Evolutionary conservation across 352 stramenopile genomes (phyloP).

Genomic region (Phytophthora megakarya): DNA sequence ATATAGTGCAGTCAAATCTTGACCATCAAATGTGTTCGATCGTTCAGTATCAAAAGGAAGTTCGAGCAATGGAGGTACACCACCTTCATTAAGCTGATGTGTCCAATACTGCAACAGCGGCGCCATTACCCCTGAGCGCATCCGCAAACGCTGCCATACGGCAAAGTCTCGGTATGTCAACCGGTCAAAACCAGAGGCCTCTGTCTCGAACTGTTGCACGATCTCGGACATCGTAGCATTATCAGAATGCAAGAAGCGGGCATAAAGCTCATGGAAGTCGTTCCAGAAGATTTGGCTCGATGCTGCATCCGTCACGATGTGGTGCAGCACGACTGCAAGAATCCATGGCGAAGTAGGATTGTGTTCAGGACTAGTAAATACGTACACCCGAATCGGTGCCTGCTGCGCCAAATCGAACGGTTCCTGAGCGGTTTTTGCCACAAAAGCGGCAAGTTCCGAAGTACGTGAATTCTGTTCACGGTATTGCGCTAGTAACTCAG

Average conservation of each 20-base stretch:
- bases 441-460: conserved; percentile 25
- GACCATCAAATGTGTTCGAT: neutral
- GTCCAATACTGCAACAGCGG: conserved; percentile 55
- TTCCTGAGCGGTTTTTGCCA: conserved; percentile 21
- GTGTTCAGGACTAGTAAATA: conserved; percentile 8
- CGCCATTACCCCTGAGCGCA: conserved; percentile 42
- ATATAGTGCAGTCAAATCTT: neutral
- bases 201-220: conserved; percentile 10
- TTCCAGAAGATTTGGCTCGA: conserved; percentile 55
- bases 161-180: conserved; percentile 59
- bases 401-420: conserved; percentile 48
- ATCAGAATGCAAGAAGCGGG: conserved; percentile 1
- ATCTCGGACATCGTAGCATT: neutral
- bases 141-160: conserved; percentile 43
- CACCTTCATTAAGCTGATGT: conserved; percentile 34
- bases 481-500: conserved; percentile 2
- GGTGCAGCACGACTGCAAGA: conserved; percentile 51
- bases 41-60: conserved; percentile 43
- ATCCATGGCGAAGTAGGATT: conserved; percentile 26
- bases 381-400: conserved; percentile 47
- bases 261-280: conserved; percentile 42
- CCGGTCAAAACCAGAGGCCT: neutral
- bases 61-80: conserved; percentile 35
- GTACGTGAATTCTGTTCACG: neutral
- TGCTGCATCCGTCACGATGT: conserved; percentile 58